Percentiles rank a stretch among this genome's conserved stretches.
phyloP scores from a whole-genome alignment of 2,329 filamentous ascomycete genomes.

The Colletotrichum cordylinicola region DNA sequence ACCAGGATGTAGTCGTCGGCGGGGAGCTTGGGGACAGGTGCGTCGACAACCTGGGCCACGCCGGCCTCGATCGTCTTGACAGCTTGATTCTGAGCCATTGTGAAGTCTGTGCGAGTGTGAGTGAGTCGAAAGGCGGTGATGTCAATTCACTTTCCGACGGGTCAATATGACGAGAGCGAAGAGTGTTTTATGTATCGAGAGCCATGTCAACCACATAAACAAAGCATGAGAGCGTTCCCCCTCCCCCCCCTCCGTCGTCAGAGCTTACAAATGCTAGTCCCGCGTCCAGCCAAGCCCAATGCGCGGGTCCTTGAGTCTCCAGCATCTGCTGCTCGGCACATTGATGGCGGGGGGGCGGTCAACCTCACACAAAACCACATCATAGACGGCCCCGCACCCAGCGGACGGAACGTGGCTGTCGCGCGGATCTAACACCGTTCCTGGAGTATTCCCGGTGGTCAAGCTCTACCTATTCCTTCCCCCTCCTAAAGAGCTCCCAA shows the following conservation, averaged over 20 bases:
- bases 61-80: slow-evolving; percentile 19
- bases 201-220: not conserved
- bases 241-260: not conserved
- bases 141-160: not conserved
- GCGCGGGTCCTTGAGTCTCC: not conserved
- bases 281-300: not conserved
- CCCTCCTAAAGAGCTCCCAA: not conserved
- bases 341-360: not conserved
- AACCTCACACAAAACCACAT: not conserved
- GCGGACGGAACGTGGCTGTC: not conserved
- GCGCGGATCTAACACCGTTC: not conserved
- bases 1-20: slow-evolving; percentile 36
- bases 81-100: slow-evolving; percentile 22
- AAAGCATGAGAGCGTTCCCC: not conserved
- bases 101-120: not conserved
- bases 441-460: not conserved
- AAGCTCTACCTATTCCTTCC: no score
- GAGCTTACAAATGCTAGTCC: slow-evolving; percentile 16
- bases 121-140: not conserved
- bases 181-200: not conserved
- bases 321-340: not conserved
- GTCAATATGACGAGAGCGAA: not conserved
- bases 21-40: slow-evolving; percentile 24
- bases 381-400: not conserved
- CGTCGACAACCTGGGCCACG: slow-evolving; percentile 35